Base-by-base conservation (phyloP, 169 alveolate species). In the Plasmodium fragile region DNA sequence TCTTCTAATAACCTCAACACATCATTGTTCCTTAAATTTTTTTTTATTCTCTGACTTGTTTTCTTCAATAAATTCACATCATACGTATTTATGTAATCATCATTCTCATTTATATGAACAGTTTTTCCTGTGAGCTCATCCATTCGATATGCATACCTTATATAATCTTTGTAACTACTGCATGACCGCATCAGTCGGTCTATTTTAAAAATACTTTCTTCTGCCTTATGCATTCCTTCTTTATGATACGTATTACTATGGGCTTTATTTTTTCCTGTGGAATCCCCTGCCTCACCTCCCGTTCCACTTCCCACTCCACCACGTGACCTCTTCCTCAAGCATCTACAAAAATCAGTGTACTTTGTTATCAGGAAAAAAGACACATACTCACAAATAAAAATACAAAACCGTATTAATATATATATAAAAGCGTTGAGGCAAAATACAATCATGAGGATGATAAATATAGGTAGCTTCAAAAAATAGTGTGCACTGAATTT, bases 21-120 rank as follows among this genome's bases (percentile, higher is more conserved):
- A 70, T 90, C 91, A 13, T 32, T 69, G 77, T 90, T 90, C 32
- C 1, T 16, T 25, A 90, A 45, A 90, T 80, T 79, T 0, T 43
- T 90, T 53, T 75, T 43, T 36, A 90, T 90, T 69, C 92, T 90
- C 72, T 90, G 69, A 16, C 84, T 69, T 18, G 92, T 90, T 69
- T 90, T 90, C 69, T 81, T 90, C 69, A 90, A 52, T 45, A 90
- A 81, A 69, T 90, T 79, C n/a, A 90, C 91, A 90, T 90, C 94
- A 81, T 90, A 81, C 0, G 55, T 52, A 30, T 90, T 90, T 43
- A 90, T 90, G 22, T 90, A 90, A 90, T 90, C 94, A 32, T 78
- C 82, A 32, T 90, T 90, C 22, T 90, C 92, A 53, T 90, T 90
- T 18, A 90, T 90, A 53, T 90, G 94, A 1, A 90, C 30, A 0